phyloP scores from a whole-genome alignment of 306 rosid genomes.

The Gillenia trifoliata region DNA sequence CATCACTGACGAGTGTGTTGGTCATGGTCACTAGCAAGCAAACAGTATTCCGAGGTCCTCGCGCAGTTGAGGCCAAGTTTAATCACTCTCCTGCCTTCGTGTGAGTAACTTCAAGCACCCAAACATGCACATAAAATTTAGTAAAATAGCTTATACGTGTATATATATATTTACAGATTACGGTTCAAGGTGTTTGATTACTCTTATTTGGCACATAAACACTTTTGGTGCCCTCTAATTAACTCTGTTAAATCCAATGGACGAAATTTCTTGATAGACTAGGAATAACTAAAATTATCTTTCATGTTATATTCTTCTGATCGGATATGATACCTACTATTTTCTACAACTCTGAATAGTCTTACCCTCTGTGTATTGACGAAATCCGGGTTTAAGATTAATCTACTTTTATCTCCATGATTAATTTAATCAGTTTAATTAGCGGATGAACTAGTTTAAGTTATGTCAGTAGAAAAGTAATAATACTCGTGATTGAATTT shows the following conservation, averaged over 20 bases:
- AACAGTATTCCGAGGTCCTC: slow-evolving; percentile 19
- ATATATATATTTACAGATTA: background rate
- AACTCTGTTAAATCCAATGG: background rate
- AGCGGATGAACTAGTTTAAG: background rate
- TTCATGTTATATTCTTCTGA: background rate
- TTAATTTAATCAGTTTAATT: background rate
- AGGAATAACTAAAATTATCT: background rate
- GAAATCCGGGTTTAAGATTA: background rate
- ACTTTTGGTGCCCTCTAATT: background rate
- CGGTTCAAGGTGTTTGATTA: background rate
- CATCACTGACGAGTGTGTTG: slow-evolving; percentile 54
- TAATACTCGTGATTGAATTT: too few species aligned
- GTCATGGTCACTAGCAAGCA: slow-evolving; percentile 66
- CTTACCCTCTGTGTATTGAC: background rate
- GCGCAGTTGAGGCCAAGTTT: slow-evolving; percentile 42
- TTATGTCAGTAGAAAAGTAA: too few species aligned
- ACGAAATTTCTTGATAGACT: background rate
- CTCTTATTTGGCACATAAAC: background rate
- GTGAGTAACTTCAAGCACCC: slow-evolving; percentile 33
- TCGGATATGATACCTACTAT: background rate
- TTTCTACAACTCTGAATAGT: background rate
- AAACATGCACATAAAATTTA: background rate
- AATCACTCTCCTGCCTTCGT: slow-evolving; percentile 70
- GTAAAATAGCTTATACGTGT: background rate
- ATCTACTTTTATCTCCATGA: background rate